Conservation (phyloP, 257 asterid genomes). For the Nicotiana noctiflora region DNA sequence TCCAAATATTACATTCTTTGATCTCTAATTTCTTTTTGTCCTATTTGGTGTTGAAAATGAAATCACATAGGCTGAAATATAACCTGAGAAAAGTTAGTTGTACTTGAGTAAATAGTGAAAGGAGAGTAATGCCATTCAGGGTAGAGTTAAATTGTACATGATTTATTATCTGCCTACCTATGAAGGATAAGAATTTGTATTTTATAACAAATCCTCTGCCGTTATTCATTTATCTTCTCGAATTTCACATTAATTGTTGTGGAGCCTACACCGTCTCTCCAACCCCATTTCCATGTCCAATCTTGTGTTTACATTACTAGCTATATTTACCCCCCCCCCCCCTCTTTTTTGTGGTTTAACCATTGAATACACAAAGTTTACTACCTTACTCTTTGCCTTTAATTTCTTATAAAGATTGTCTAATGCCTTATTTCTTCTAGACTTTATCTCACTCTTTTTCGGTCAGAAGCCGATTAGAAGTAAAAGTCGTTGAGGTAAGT, state of each 20-base stretch:
- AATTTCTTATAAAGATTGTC: too few species aligned
- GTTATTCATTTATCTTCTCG: background rate
- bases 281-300: background rate
- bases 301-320: background rate
- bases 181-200: constrained; percentile 7
- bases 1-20: background rate
- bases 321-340: too few species aligned
- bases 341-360: too few species aligned
- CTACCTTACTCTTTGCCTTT: too few species aligned
- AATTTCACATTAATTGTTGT: constrained; percentile 1
- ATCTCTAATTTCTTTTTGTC: background rate
- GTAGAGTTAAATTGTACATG: background rate
- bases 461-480: too few species aligned
- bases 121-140: background rate
- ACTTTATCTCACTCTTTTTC: too few species aligned
- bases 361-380: too few species aligned
- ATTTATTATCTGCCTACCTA: background rate
- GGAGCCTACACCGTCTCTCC: background rate
- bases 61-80: background rate
- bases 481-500: too few species aligned
- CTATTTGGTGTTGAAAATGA: background rate
- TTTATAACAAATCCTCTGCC: background rate
- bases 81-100: background rate
- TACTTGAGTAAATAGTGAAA: background rate
- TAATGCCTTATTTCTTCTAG: too few species aligned